These are phyloP conservation scores for Flaveria sonorensis DNA, from an alignment of 129 eudicot species.

Conservation along the genomic window DNA sequence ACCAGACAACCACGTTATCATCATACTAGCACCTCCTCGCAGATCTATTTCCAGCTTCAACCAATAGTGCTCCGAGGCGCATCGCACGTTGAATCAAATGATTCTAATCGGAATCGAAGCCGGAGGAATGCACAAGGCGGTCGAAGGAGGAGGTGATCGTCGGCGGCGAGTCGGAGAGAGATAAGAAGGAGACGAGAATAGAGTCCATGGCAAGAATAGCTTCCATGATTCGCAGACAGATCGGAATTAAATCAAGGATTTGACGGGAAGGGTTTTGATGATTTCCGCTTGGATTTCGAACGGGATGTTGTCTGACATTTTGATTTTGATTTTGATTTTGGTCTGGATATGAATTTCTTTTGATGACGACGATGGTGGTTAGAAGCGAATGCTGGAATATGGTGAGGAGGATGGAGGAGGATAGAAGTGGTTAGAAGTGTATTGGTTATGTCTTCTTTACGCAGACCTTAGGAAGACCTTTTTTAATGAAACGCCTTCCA, in stretches of 20 bases:
- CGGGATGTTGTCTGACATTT: background rate
- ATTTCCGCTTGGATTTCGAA: slow-evolving; percentile 13
- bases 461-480: no score
- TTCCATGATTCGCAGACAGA: slow-evolving; percentile 14
- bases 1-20: slow-evolving; percentile 75
- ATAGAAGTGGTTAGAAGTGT: no score
- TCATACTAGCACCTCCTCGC: slow-evolving; percentile 55
- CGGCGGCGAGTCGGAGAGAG: slow-evolving; percentile 41
- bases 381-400: no score
- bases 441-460: no score
- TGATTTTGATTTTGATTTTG: background rate
- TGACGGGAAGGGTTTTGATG: background rate
- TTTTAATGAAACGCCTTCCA: no score
- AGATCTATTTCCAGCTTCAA: slow-evolving; percentile 71
- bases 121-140: slow-evolving; percentile 51
- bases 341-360: background rate
- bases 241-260: slow-evolving; percentile 1
- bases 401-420: no score
- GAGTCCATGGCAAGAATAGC: slow-evolving; percentile 48
- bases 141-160: slow-evolving; percentile 53
- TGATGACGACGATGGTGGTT: no score
- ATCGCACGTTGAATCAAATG: slow-evolving; percentile 63
- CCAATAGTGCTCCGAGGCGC: slow-evolving; percentile 49
- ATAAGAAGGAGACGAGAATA: slow-evolving; percentile 44
- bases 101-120: slow-evolving; percentile 55